Evolutionary conservation across 169 alveolate species (phyloP).

Genomic region (Babesia divergens): DNA sequence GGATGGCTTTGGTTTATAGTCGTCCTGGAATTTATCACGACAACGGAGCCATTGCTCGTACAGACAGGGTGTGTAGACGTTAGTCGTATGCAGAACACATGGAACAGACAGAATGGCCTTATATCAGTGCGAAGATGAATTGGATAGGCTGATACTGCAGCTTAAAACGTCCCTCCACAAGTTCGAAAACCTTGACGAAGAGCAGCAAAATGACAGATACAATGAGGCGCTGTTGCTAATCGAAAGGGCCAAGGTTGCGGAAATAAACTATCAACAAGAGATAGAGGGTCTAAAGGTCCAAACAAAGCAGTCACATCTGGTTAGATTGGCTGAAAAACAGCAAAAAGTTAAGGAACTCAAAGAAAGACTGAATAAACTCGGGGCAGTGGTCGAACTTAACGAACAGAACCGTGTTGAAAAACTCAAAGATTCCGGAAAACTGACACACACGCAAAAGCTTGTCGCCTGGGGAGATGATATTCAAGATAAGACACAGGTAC

Average conservation of each 20-base stretch:
- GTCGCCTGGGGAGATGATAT: constrained; percentile 67
- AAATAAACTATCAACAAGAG: constrained; percentile 27
- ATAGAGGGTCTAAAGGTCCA: constrained; percentile 51
- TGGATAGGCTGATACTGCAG: constrained; percentile 58
- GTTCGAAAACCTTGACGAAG: constrained; percentile 28
- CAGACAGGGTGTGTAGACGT: no score
- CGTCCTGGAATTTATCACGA: no score
- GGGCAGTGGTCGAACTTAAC: constrained; percentile 40
- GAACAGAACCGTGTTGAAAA: constrained; percentile 26
- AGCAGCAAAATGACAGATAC: constrained; percentile 45
- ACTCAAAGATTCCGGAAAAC: constrained; percentile 9
- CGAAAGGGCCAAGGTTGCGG: constrained; percentile 61
- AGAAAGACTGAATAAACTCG: constrained; percentile 32
- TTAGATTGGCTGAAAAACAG: constrained; percentile 52
- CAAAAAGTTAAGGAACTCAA: constrained; percentile 34
- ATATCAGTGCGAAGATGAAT: constrained; percentile 59
- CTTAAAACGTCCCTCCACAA: constrained; percentile 34
- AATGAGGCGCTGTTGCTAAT: constrained; percentile 53
- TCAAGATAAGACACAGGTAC: constrained; percentile 66
- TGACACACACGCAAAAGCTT: constrained; percentile 42
- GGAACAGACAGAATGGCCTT: constrained; percentile 24
- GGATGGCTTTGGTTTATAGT: background rate
- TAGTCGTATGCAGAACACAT: background rate
- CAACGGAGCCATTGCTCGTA: no score
- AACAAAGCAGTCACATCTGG: constrained; percentile 37